Conservation (phyloP, 441 rosid genomes). For the Viola pubescens region DNA sequence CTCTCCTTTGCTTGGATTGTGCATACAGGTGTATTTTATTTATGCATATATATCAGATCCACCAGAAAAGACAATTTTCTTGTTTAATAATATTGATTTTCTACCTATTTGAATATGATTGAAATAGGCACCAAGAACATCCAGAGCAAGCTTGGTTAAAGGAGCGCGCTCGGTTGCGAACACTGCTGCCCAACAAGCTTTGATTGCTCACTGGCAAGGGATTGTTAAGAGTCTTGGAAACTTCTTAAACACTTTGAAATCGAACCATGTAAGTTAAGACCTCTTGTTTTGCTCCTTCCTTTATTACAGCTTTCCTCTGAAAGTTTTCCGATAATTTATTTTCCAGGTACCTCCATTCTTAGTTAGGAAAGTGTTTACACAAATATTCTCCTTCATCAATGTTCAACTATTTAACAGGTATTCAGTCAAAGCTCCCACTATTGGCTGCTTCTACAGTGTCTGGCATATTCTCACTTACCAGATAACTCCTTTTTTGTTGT, state of each 20-base stretch:
- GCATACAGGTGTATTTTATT: constrained; percentile 65
- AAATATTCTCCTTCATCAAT: constrained; percentile 86
- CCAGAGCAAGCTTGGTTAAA: constrained; percentile 98
- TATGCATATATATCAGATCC: background rate
- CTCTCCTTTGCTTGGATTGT: constrained; percentile 94
- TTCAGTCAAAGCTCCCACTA: background rate
- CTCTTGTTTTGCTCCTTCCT: background rate
- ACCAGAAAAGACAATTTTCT: no score
- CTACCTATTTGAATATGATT: constrained; percentile 15
- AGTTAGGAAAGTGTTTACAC: constrained; percentile 81
- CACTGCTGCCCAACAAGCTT: constrained; percentile 80
- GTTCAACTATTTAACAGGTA: constrained; percentile 86
- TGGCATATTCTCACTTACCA: background rate
- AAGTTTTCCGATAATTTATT: background rate
- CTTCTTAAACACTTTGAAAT: constrained; percentile 75
- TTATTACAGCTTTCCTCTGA: constrained; percentile 2
- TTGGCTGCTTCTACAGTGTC: background rate
- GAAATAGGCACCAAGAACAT: constrained; percentile 93
- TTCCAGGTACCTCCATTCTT: constrained; percentile 80
- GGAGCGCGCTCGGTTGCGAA: constrained; percentile 87
- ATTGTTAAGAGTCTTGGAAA: constrained; percentile 92
- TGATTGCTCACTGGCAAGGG: constrained; percentile 99
- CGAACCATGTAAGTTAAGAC: constrained; percentile 54
- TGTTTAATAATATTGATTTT: background rate
- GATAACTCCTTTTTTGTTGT: background rate